Evolutionary conservation across 2,329 filamentous ascomycete genomes (phyloP), one percentile per base, ranked within the genome.

Genomic region (Cladophialophora immunda): DNA sequence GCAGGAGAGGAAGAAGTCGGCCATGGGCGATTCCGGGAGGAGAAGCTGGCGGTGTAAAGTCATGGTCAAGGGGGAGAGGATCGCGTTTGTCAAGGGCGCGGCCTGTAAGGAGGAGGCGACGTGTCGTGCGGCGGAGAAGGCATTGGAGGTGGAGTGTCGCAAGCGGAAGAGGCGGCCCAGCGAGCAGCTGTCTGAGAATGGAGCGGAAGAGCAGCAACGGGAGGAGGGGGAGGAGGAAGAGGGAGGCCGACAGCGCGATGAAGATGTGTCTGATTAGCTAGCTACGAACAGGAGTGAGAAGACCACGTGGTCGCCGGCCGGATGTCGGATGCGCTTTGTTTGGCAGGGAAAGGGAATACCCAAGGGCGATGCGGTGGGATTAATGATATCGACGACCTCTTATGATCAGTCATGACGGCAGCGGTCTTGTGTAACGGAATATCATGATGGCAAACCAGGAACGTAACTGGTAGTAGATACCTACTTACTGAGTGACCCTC

Each of bases 51-150:
- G 45, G 29, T 68, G 65, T 19, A 68, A 62, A 62, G 64, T 69
- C 32, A 65, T 66, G 56, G 27, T 69, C 3, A 55, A 64, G 15
- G 64, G 45, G 5, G 45, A 64, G 36, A 15, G 52, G 25, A 66
- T 68, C 29, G 61, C 66, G 3, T 57, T 52, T 27, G 56, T 60
- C 2, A 66, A 56, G 17, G 58, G 54, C 6, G 67, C 65, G 11
- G 62, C 25, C 15, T 70, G 67, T 54, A 60, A 63, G 22, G 70
- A 65, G 11, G 70, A 71, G 30, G 70, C 70, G 17, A 19, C 54
- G 34, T 71, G 64, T 30, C 52, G 45, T 4, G 70, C 67, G 11
- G 68, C 67, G 15, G 59, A 67, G 58, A 62, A 45, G n/a, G 70
- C 69, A 15, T 54, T 70, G 11, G 38, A 54, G 19, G 55, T 62